phyloP scores from a whole-genome alignment of 495 filamentous ascomycete genomes.

The Xylaria curta region DNA sequence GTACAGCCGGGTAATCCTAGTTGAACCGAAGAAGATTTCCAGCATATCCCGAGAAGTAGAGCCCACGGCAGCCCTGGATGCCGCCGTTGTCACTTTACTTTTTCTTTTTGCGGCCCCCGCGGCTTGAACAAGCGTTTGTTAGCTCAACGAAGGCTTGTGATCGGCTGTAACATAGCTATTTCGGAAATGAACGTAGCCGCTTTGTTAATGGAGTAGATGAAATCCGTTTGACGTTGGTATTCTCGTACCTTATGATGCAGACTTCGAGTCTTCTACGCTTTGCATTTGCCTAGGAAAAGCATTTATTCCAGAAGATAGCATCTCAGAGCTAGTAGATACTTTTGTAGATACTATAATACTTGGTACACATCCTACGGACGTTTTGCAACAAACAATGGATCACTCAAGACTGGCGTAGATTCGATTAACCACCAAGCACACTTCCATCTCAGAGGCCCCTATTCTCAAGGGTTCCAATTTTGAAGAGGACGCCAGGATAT shows the following conservation, averaged over 20 bases:
- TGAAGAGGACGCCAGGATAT: background rate
- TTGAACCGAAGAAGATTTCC: background rate
- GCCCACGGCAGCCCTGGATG: no score
- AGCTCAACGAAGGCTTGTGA: slow-evolving; percentile 1
- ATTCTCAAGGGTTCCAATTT: no score
- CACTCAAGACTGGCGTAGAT: slow-evolving; percentile 6
- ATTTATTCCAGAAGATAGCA: background rate
- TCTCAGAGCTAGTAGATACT: background rate
- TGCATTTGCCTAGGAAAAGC: background rate
- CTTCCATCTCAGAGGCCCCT: background rate
- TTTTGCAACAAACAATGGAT: background rate
- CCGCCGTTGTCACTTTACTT: background rate
- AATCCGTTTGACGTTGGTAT: background rate
- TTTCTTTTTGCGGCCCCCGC: slow-evolving; percentile 10
- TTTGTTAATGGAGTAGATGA: background rate
- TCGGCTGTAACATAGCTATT: slow-evolving; percentile 13
- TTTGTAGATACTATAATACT: background rate
- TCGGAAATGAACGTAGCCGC: background rate
- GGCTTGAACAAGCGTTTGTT: slow-evolving; percentile 3
- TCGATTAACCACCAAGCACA: background rate
- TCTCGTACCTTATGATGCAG: background rate
- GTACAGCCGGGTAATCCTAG: background rate
- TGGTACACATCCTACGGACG: background rate
- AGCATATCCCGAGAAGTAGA: slow-evolving; percentile 1
- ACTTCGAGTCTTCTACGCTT: background rate